These are phyloP conservation scores for Amyloporia xantha DNA, from an alignment of 768 basidiomycete species.

Conservation along the genomic window DNA sequence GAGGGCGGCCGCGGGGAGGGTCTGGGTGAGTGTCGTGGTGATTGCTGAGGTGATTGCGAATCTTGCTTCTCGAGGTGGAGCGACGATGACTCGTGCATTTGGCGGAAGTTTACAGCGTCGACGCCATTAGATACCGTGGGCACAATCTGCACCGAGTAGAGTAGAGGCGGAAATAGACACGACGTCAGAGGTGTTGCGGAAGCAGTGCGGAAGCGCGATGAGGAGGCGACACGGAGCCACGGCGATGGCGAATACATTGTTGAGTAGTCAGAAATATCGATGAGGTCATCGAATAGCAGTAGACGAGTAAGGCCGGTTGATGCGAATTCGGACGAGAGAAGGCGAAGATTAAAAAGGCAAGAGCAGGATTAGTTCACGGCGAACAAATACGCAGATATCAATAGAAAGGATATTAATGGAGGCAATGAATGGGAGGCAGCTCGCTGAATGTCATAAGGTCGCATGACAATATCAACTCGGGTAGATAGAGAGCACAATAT, in stretches of 20 bases:
- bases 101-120: slow-evolving; percentile 87
- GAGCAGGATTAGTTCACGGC: not conserved
- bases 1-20: slow-evolving; percentile 5
- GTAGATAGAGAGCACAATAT: not conserved
- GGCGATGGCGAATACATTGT: not conserved
- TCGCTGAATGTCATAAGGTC: too few species aligned
- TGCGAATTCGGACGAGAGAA: not conserved
- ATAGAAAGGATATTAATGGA: too few species aligned
- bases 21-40: slow-evolving; percentile 7
- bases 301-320: not conserved
- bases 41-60: slow-evolving; percentile 16
- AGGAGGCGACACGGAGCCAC: not conserved
- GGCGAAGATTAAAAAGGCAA: not conserved
- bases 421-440: too few species aligned
- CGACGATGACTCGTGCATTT: slow-evolving; percentile 84
- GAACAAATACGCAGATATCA: not conserved
- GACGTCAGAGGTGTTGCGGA: not conserved
- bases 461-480: not conserved
- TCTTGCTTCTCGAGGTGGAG: slow-evolving; percentile 67
- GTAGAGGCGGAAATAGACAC: not conserved
- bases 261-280: not conserved
- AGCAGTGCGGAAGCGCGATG: too few species aligned
- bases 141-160: slow-evolving; percentile 52
- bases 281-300: not conserved
- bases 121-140: slow-evolving; percentile 70